Base-by-base conservation (phyloP, 371 early-diverging fungal genomes). In the Smittium culicis region DNA sequence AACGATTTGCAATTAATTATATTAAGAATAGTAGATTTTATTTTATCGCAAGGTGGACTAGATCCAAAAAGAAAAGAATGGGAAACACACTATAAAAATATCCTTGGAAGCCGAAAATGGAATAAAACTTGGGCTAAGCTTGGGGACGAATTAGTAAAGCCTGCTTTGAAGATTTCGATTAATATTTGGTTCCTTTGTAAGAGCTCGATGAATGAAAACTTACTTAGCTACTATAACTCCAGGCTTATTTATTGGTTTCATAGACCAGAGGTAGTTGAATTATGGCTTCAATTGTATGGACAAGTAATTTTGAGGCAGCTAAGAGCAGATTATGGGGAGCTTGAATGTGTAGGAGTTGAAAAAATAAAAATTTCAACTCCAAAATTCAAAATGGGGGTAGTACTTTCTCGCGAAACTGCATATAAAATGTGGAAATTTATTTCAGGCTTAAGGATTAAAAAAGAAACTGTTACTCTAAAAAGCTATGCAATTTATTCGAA, bases 241-340 rank as follows among this genome's bases (percentile, higher is more conserved):
- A 34, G 65, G 11, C 65, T 64, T 2, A 25, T 34, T 11, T 64
- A 35, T 27, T 64, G 65, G 65, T 35, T 64, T 30, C 65, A 64
- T 35, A 3, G 65, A 29, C 32, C 65, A 16, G 35, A 35, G 24
- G 65, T 64, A 35, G 65, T 54, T 35, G 65, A 64, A 35, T 54
- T 64, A 34, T 64, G 65, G 65, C 35, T 64, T 45, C 33, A 64
- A 28, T 45, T 64, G 11, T 64, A 64, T 45, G 35, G 35, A 24
- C 65, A 64, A 45, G 65, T 35, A 34, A 64, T 32, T 45, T 28
- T 64, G 30, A 11, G 35, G 16, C 34, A 35, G 34, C 65, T 64
- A 3, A 31, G 65, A 5, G 30, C 29, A 14, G 65, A 64, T 28
- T 64, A 64, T 45, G 65, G 54, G 2, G 65, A 54, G 14, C 1